Base-by-base conservation (phyloP, 169 alveolate genomes). In the Theileria annulata region DNA sequence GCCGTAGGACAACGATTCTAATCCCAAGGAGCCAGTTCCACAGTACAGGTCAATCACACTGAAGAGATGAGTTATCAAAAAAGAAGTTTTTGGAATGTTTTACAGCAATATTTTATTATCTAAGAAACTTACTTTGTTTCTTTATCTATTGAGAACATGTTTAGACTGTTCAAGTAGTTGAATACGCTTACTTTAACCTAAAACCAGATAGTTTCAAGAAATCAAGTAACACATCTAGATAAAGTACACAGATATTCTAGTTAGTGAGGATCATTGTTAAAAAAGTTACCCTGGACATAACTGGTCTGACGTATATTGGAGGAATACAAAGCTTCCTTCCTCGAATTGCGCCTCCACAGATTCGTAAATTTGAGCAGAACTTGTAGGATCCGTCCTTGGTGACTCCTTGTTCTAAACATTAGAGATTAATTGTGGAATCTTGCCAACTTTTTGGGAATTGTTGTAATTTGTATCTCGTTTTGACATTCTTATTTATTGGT, bases 1-100 rank as follows among this genome's bases (percentile, higher is more conserved):
- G 5, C 92, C 95, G 67, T 91, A 79, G 4, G 95, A 91, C 19
- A 91, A 88, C 23, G 95, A 92, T 64, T 91, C 95, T 33, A 91
- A 75, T 49, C 95, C 95, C 59, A 91, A 75, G n/a, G 94, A 83
- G 1, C 95, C 95, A 68, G 93, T 90, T 31, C 95, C 95, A 60
- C 95, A 85, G 49, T 79, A 91, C 28, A 91, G 71, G 59, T 91
- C 95, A 19, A 91, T 47, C 5, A 91, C 95, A 35, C 94, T 91
- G 35, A 42, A 42, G 51, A 10, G 15, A 8, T 3, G 17, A n/a
- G n/a, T n/a, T n/a, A n/a, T n/a, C n/a, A n/a, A 42, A 42, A 42
- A 10, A 8, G 51, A 10, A 42, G 6, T 42, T 1, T 3, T 10
- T 3, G 51, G 51, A 10, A 42, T 42, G n/a, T 3, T 3, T 42